These are phyloP conservation scores for Auriculariales sp. DNA, from an alignment of 768 basidiomycete species.

Conservation along the genomic window DNA sequence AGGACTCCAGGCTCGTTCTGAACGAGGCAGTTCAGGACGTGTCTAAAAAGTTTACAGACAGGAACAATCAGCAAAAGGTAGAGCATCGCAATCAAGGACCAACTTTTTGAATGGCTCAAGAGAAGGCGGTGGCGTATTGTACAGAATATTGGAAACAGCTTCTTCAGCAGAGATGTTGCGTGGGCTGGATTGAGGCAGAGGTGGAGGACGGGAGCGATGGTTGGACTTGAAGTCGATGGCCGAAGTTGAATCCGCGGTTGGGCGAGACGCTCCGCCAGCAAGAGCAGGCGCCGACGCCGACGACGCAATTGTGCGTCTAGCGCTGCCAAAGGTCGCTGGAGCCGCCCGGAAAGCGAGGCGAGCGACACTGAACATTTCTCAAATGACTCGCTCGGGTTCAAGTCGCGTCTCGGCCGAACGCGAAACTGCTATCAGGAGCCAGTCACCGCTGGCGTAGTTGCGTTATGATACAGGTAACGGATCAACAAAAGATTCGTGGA, in stretches of 20 bases:
- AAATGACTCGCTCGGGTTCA: neutral
- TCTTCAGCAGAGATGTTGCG: conserved; percentile 79
- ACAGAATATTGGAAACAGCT: conserved; percentile 93
- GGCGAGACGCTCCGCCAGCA: no score
- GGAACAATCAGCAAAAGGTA: conserved; percentile 6
- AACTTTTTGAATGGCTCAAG: conserved; percentile 88
- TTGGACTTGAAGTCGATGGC: conserved; percentile 82
- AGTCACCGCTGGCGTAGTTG: no score
- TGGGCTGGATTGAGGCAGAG: conserved; percentile 74
- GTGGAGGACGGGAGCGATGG: conserved; percentile 62
- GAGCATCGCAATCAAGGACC: conserved; percentile 14
- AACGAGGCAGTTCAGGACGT: conserved; percentile 92
- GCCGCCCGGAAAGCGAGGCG: neutral
- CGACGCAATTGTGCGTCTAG: no score
- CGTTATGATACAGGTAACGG: no score
- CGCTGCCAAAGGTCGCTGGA: neutral
- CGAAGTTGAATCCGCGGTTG: conserved; percentile 87
- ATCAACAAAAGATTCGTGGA: no score
- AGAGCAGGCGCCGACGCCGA: no score
- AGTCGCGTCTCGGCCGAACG: neutral
- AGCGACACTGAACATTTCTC: neutral
- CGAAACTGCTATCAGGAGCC: neutral
- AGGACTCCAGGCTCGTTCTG: conserved; percentile 99
- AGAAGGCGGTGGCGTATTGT: conserved; percentile 88
- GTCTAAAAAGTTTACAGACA: conserved; percentile 38